Percentiles rank a stretch among this genome's conserved stretches.
Evolutionary conservation across 2,329 filamentous ascomycete genomes (phyloP).

Genomic region (Sphaceloma murrayae): DNA sequence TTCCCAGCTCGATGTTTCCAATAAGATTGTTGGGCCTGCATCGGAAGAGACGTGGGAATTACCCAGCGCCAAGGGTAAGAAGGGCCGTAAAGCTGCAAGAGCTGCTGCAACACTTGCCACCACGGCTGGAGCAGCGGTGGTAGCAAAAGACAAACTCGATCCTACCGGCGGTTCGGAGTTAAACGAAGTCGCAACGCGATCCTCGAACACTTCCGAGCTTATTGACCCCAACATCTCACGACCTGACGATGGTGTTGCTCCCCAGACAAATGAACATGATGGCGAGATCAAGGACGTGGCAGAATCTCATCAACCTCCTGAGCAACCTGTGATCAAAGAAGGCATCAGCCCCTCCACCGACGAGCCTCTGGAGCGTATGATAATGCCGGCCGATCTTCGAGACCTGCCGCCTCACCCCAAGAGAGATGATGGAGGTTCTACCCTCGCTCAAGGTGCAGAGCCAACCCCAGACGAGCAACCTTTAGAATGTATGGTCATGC

Average conservation of each 20-base stretch:
- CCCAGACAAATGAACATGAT: too few species aligned
- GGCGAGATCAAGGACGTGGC: too few species aligned
- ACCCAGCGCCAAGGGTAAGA: constrained; percentile 22
- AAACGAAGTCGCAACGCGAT: too few species aligned
- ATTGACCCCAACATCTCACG: too few species aligned
- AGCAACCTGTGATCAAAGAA: not conserved
- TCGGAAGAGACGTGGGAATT: constrained; percentile 18
- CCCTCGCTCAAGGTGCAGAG: not conserved
- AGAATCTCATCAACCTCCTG: too few species aligned
- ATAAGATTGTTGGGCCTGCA: too few species aligned
- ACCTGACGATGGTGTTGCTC: too few species aligned
- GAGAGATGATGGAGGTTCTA: not conserved
- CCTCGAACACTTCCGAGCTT: too few species aligned
- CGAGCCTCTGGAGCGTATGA: constrained; percentile 10
- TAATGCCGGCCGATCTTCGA: constrained; percentile 13
- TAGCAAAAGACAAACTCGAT: not conserved
- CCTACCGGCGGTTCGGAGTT: too few species aligned
- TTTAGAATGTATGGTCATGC: constrained; percentile 12
- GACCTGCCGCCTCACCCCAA: not conserved
- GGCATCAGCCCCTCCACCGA: not conserved
- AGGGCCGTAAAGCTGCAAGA: constrained; percentile 17
- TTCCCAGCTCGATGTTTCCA: too few species aligned
- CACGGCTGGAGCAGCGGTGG: not conserved
- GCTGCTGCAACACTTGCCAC: constrained; percentile 1
- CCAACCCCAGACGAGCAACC: not conserved